Percentiles rank a stretch among this genome's conserved stretches.
Evolutionary conservation across 768 basidiomycete species (phyloP).

Genomic region (Phylloporus arenicola): DNA sequence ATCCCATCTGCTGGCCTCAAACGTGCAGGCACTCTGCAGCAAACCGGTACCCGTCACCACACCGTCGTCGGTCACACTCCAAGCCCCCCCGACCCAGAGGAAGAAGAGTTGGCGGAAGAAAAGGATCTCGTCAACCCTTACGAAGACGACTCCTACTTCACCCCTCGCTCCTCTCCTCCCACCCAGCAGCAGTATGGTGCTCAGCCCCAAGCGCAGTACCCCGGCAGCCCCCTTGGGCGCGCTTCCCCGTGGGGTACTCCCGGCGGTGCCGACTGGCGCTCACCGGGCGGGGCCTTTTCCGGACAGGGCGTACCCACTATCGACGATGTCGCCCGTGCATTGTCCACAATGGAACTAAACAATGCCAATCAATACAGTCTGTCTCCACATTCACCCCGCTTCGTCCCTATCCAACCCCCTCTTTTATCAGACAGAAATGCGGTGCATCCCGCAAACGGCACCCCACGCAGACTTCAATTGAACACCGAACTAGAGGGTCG

Average conservation of each 20-base stretch:
- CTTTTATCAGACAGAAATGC: constrained; percentile 38
- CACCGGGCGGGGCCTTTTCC: constrained; percentile 32
- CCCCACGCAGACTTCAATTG: constrained; percentile 48
- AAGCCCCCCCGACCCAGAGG: constrained; percentile 44
- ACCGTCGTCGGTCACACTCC: constrained; percentile 33
- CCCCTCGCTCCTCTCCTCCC: constrained; percentile 37
- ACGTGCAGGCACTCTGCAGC: constrained; percentile 65
- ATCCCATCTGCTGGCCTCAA: constrained; percentile 53
- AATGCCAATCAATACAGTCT: constrained; percentile 34
- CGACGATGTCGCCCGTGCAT: constrained; percentile 73
- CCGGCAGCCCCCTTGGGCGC: constrained; percentile 55
- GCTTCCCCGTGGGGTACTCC: constrained; percentile 62
- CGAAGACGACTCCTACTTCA: constrained; percentile 54
- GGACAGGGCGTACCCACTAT: constrained; percentile 35
- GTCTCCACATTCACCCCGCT: constrained; percentile 62
- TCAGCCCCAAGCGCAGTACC: constrained; percentile 36
- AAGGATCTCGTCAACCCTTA: constrained; percentile 36
- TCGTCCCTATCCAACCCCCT: constrained; percentile 47
- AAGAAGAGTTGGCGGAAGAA: constrained; percentile 54
- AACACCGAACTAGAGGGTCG: constrained; percentile 63
- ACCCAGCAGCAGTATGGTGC: constrained; percentile 36
- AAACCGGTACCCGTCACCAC: constrained; percentile 39
- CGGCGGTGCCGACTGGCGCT: constrained; percentile 54
- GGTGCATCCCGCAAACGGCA: constrained; percentile 34
- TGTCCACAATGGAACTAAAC: constrained; percentile 62